Base-by-base conservation (phyloP, 164 flowering plant genomes). In the Liriodendron chinense region DNA sequence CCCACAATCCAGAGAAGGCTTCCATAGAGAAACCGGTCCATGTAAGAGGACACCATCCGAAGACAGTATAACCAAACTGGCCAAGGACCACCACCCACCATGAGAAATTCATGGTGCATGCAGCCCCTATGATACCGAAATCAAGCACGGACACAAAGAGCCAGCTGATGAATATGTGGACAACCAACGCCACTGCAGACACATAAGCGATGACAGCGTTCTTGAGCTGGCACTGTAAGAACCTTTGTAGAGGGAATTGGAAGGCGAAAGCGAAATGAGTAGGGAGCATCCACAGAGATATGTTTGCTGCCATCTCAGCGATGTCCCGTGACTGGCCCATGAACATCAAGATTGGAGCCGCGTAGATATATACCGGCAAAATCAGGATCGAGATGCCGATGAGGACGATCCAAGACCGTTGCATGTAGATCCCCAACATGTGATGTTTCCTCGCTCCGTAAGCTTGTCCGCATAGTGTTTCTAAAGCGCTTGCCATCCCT, bases 381-480 rank as follows among this genome's bases (percentile, higher is more conserved):
- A 91, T 73, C 13, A 87, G 43, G 64, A 88, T 22, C 24, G 91
- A 81, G 72, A 82, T 81, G 0, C 75, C 2, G 73, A 87, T 80
- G 12, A 92, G 82, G 4, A 94, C 91, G 18, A 92, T 85, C 96
- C 94, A 94, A 12, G 94, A 92, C 3, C 98, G 78, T 70, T 92
- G 98, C 82, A 94, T 26, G 81, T 94, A 94, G 1, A 94, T 72
- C 0, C 98, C 98, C 74, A 94, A 64, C 96, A 88, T 85, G 68
- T 82, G 79, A 73, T 87, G 85, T 63, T 83, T 79, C 56, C 85
- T 87, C 0, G 98, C 97, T 1, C 98, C 97, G 50, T 69, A 94
- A 0, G 94, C 97, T 79, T 92, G 98, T 0, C 98, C 98, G 64
- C 96, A 92, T 0, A 94, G 85, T 0, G 97, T 94, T 81, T 94